A percentile compares a stretch with the other conserved stretches of the same genome.
Conservation (phyloP, 148 eudicot species). For the Vaccinium darrowii region DNA sequence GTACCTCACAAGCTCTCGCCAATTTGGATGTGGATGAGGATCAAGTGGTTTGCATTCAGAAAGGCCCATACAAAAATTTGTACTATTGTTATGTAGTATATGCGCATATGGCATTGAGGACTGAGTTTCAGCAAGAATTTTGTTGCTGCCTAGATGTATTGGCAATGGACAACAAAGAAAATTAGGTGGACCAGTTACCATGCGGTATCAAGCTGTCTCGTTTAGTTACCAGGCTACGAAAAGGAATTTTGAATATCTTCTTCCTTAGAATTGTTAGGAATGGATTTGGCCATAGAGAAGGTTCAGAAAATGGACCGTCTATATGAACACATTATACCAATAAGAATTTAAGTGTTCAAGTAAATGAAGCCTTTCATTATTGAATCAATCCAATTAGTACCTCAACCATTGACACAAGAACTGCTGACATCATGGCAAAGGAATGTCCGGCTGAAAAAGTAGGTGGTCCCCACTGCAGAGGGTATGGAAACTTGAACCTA, state of each 20-base stretch:
- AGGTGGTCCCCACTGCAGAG: conserved; percentile 99
- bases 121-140: neutral
- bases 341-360: neutral
- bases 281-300: neutral
- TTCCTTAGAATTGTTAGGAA: neutral
- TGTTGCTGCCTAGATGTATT: neutral
- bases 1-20: neutral
- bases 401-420: conserved; percentile 97
- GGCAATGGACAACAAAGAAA: no score
- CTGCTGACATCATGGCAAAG: conserved; percentile 98
- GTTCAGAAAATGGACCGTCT: neutral
- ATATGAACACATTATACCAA: neutral
- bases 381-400: conserved; percentile 32
- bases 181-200: no score
- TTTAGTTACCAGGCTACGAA: no score
- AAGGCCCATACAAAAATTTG: neutral
- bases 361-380: neutral
- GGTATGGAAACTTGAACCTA: conserved; percentile 98
- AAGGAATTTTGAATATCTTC: neutral
- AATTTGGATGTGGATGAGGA: neutral
- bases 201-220: no score
- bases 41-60: no score
- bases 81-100: neutral
- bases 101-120: neutral
- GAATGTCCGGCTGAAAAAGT: conserved; percentile 90